phyloP scores from a whole-genome alignment of 148 eudicot species.

The Spergularia marina region DNA sequence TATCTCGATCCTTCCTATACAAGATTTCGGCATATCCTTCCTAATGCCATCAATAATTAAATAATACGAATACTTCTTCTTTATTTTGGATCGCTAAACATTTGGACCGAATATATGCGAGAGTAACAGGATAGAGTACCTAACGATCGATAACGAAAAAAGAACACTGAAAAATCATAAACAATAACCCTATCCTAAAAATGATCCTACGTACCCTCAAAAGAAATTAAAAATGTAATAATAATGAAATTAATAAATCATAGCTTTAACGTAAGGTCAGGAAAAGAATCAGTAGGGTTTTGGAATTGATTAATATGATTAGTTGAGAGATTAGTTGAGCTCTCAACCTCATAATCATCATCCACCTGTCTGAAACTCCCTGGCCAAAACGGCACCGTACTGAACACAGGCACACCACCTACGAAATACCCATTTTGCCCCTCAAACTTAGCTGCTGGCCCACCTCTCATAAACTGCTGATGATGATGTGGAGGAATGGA shows the following conservation, averaged over 20 bases:
- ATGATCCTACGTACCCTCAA: no score
- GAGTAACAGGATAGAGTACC: no score
- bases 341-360: conserved; percentile 27
- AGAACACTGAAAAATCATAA: no score
- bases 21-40: no score
- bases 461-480: conserved; percentile 13
- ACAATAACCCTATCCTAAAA: no score
- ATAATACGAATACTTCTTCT: no score
- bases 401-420: conserved; percentile 37
- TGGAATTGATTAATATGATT: conserved; percentile 14
- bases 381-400: conserved; percentile 52
- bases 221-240: no score
- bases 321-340: conserved; percentile 16
- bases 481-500: conserved; percentile 2
- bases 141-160: no score
- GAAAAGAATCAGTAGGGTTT: conserved; percentile 19
- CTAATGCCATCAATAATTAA: no score
- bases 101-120: no score
- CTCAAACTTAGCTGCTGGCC: conserved; percentile 28
- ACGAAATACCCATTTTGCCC: conserved; percentile 35
- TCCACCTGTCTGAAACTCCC: conserved; percentile 54
- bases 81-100: no score
- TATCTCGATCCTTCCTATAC: no score
- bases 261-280: conserved; percentile 62
- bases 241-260: conserved; percentile 24